Evolutionary conservation across 768 basidiomycete species (phyloP).

Genomic region (Suillus lakei): DNA sequence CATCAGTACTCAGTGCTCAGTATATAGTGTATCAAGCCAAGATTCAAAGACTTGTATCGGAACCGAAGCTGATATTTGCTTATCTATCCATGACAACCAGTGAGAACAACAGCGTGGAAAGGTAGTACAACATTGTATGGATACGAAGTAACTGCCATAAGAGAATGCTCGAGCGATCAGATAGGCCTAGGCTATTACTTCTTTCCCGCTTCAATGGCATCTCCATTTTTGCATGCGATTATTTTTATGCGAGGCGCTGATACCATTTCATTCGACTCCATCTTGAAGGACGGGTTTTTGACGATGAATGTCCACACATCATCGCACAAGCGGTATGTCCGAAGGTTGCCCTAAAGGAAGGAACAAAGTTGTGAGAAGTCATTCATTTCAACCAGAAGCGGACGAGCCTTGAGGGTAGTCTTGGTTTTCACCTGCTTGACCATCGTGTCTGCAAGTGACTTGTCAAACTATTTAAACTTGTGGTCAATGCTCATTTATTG

Average conservation of each 20-base stretch:
- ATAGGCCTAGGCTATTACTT: slow-evolving; percentile 47
- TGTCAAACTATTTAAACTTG: slow-evolving; percentile 77
- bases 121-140: slow-evolving; percentile 31
- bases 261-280: slow-evolving; percentile 88
- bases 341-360: slow-evolving; percentile 73
- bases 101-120: slow-evolving; percentile 13
- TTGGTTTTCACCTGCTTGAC: slow-evolving; percentile 94
- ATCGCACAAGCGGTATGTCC: slow-evolving; percentile 92
- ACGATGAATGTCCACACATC: slow-evolving; percentile 99
- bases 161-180: not conserved
- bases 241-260: slow-evolving; percentile 87
- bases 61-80: not conserved
- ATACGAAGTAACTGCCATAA: slow-evolving; percentile 19
- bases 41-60: not conserved
- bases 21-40: no score
- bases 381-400: slow-evolving; percentile 5
- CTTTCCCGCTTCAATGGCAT: slow-evolving; percentile 83
- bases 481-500: slow-evolving; percentile 5
- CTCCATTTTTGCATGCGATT: slow-evolving; percentile 96
- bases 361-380: slow-evolving; percentile 12
- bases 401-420: slow-evolving; percentile 83
- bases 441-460: slow-evolving; percentile 91
- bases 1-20: not conserved
- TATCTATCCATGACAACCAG: slow-evolving; percentile 2
- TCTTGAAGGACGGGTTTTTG: slow-evolving; percentile 91